Base-by-base conservation (phyloP, 1,284 basidiomycete species). In the Polyporus tsugae region DNA sequence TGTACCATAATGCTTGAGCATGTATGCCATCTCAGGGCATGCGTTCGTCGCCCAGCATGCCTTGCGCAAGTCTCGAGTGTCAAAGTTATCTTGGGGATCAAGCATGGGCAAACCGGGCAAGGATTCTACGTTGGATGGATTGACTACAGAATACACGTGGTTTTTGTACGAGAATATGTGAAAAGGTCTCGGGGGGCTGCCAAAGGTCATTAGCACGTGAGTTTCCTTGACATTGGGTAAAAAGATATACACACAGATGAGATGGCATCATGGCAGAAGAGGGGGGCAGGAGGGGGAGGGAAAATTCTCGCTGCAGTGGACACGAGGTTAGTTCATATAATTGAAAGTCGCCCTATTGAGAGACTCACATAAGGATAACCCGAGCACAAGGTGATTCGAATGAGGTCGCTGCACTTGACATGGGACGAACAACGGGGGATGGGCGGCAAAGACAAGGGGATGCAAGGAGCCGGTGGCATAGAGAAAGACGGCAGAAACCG, bases 1-100 rank as follows among this genome's bases (percentile, higher is more conserved):
- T 2, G 36, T 33, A 33, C 62, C n/a, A 7, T 25, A 61, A 1
- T 39, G n/a, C 19, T 53, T 38, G 22, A 64, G 63, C 62, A 68
- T 57, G 33, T 68, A 68, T n/a, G 67, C 67, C 39, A 68, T 59
- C 36, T 68, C 67, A 13, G 59, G 67, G 29, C 22, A 58, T 4
- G 22, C 44, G 39, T 59, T 59, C 11, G 25, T 42, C 4, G 52
- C 60, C 53, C 57, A 60, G 13, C 63, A 11, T 0, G 66, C 44
- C 33, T 60, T 63, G 22, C 62, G 57, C 19, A 67, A n/a, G 35
- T 67, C 62, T 36, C 66, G 57, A 25, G n/a, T 22, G 13, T 60
- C 36, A 5, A 63, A 44, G 39, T 44, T 63, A 10, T 59, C 17
- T 19, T 46, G 17, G 4, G 44, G 44, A n/a, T 46, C 44, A n/a